Base-by-base conservation (phyloP, 495 filamentous ascomycete species). In the Mytilinidion resinicola region DNA sequence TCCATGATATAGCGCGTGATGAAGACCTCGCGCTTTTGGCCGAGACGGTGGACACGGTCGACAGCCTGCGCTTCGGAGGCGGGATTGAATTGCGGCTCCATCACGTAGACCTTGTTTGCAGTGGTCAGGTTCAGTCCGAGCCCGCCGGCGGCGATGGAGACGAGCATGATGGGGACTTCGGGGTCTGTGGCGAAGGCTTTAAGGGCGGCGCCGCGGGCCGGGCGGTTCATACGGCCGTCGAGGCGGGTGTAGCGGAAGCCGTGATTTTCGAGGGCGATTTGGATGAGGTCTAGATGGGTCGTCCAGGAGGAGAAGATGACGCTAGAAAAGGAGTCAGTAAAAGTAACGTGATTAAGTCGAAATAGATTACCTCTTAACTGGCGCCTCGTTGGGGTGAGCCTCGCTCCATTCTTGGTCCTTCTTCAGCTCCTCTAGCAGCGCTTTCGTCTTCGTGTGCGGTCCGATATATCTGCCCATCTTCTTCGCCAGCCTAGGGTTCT, bases 71-170 rank as follows among this genome's bases (percentile, higher is more conserved):
- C 89, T 62, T 97, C 91, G 0, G 90, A 88, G 5, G 90, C 91
- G 1, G 93, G 93, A 69, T 98, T 98, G 70, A 90, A 98, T 63
- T 96, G 90, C 1, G 93, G 93, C 71, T 98, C 93, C 93, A 98
- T 96, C 46, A 97, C 86, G 65, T 90, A 98, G 11, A 92, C 93
- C 38, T 82, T 84, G 67, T 84, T 91, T 20, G 85, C 93, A 3
- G 85, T 76, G 0, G 90, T 96, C 20, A 98, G 77, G 66, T 98
- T 98, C 35, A 98, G 82, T 9, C 92, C 93, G 17, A 96, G 79
- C 35, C 93, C 93, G 55, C 92, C 93, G 0, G 93, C 93, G 60
- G 82, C 88, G 71, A 97, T 91, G 33, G 91, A 96, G 50, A 95
- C 87, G 10, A 98, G 79, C 46, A 98, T 87, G 54, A 95, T 83